Evolutionary conservation across 2,329 filamentous ascomycete species (phyloP).

Genomic region (Exophiala oligosperma): DNA sequence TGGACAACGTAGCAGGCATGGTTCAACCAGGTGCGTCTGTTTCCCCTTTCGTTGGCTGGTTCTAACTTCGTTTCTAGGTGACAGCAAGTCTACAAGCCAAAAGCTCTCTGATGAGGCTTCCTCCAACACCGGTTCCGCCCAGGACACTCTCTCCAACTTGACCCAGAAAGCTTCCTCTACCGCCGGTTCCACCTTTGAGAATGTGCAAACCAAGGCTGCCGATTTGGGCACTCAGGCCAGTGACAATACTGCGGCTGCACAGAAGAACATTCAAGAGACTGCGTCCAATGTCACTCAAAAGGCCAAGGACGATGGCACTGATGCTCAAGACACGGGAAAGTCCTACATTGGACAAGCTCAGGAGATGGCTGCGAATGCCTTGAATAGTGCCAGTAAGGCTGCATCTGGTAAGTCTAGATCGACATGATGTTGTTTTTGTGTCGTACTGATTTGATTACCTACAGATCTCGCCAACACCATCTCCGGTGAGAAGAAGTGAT

Average conservation of each 20-base stretch:
- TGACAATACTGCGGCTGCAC: slow-evolving; percentile 4
- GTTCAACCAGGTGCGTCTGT: slow-evolving; percentile 37
- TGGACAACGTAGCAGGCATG: slow-evolving; percentile 52
- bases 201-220: slow-evolving; percentile 11
- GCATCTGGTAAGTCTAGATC: slow-evolving; percentile 16
- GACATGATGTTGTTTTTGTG: not conserved
- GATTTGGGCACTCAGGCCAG: slow-evolving; percentile 2
- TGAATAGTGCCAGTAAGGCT: slow-evolving; percentile 27
- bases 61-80: slow-evolving; percentile 41
- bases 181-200: slow-evolving; percentile 1
- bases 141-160: slow-evolving; percentile 1
- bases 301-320: not conserved
- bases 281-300: not conserved
- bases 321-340: slow-evolving; percentile 14
- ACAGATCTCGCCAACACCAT: slow-evolving; percentile 27
- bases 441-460: slow-evolving; percentile 10
- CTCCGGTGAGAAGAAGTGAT: slow-evolving; percentile 26
- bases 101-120: slow-evolving; percentile 43
- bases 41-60: not conserved
- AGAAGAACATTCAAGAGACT: not conserved
- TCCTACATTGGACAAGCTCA: slow-evolving; percentile 23
- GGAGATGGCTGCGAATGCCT: slow-evolving; percentile 23
- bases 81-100: slow-evolving; percentile 56
- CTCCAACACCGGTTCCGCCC: slow-evolving; percentile 6
- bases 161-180: slow-evolving; percentile 4